Evolutionary conservation across 2,329 filamentous ascomycete genomes (phyloP), one percentile per base, ranked within the genome.

Genomic region (Pseudocercospora cruenta): DNA sequence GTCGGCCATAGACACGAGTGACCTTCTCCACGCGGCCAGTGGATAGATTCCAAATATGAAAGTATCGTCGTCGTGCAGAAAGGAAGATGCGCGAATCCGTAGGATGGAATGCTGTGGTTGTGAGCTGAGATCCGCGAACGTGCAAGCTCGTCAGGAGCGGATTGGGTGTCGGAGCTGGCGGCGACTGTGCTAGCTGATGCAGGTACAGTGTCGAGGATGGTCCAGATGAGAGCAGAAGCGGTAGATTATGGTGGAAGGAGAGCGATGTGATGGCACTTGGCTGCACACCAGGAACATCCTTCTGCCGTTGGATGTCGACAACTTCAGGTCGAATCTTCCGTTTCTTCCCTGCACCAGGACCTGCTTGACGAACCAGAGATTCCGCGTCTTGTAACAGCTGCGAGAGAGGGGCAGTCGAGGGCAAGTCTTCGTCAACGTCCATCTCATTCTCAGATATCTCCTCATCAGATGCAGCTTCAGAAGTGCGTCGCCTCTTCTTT

Each of bases 21-120:
- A 96, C 87, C 80, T 96, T 97, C 74, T 94, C 91, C 58, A 99
- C 88, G 12, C 85, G 83, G 51, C 95, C 95, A 0, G 90, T 90
- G 51, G 90, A 84, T 24, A 99, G 85, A 74, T 98, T 90, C 95
- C 95, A 99, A 71, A 91, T 89, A 80, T 98, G 95, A 80, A 98
- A 97, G 82, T 93, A 98, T 69, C 89, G 89, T 58, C 95, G 88
- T 39, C 94, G 90, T 43, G 94, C 94, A 19, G 93, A 91, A 66
- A 97, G 91, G 78, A 97, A 92, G 71, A 99, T 91, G 72, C 90
- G 90, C 69, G 91, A 89, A 69, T 91, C 92, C 14, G 61, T 74
- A 2, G 78, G 87, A 64, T 93, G 83, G 79, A 99, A 98, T 43
- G 91, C 87, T 6, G 94, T 93, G 14, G 91, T 93, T 65, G 90